Conservation (phyloP, 2,329 filamentous ascomycete species). For the Fusarium mexicanum region DNA sequence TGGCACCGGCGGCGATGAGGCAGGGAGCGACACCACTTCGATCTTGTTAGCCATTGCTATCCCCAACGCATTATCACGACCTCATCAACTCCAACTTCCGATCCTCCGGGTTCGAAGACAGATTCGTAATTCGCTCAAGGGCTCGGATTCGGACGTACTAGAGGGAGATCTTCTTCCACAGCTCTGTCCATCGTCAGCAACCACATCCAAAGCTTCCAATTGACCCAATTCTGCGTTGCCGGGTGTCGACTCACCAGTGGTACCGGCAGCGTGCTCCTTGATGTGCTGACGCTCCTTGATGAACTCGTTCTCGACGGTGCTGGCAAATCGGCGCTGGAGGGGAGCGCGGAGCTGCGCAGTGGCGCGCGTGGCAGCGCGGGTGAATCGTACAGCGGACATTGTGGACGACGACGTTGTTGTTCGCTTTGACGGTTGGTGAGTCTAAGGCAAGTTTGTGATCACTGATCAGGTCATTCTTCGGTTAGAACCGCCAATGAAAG, state of each 20-base stretch:
- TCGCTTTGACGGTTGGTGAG: slow-evolving; percentile 38
- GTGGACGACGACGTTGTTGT: slow-evolving; percentile 45
- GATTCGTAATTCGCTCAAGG: slow-evolving; percentile 43
- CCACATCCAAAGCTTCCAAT: slow-evolving; percentile 25
- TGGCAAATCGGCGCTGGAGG: slow-evolving; percentile 77
- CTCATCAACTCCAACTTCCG: slow-evolving; percentile 26
- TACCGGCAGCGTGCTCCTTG: slow-evolving; percentile 87
- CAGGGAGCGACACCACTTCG: slow-evolving; percentile 77
- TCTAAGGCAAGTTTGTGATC: slow-evolving; percentile 45
- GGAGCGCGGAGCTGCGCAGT: slow-evolving; percentile 67
- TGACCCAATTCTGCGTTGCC: slow-evolving; percentile 18
- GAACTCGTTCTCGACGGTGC: slow-evolving; percentile 88
- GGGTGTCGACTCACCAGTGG: slow-evolving; percentile 74
- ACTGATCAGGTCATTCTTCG: slow-evolving; percentile 49
- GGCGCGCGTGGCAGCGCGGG: slow-evolving; percentile 71
- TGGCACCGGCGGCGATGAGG: slow-evolving; percentile 76
- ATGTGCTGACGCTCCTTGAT: slow-evolving; percentile 90
- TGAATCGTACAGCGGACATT: slow-evolving; percentile 73
- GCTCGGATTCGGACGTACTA: slow-evolving; percentile 72
- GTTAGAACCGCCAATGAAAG: slow-evolving; percentile 45
- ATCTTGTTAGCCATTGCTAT: slow-evolving; percentile 35
- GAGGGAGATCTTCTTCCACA: slow-evolving; percentile 96
- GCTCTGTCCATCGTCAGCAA: slow-evolving; percentile 66
- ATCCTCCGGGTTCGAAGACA: slow-evolving; percentile 17
- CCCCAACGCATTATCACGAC: slow-evolving; percentile 1